A percentile compares a stretch with the other conserved stretches of the same genome.
Conservation (phyloP, 768 basidiomycete genomes). For the Leccinum rimulosum region DNA sequence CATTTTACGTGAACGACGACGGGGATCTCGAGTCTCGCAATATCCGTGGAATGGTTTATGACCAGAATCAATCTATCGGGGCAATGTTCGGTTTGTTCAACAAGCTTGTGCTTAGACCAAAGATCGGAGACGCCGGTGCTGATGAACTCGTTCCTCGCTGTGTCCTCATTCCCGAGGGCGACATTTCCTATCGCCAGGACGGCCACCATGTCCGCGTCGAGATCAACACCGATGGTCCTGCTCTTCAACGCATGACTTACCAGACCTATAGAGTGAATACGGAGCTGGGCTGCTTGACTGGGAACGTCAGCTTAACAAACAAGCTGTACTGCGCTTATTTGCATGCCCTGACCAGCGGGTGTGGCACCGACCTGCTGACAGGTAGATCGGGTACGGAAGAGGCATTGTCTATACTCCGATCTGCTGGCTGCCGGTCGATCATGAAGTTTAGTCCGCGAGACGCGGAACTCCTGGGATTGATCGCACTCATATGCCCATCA, state of each 20-base stretch:
- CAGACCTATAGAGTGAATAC: slow-evolving; percentile 32
- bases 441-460: slow-evolving; percentile 32
- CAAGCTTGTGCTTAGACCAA: slow-evolving; percentile 39
- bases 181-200: slow-evolving; percentile 10
- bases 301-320: slow-evolving; percentile 25
- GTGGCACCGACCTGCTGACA: slow-evolving; percentile 44
- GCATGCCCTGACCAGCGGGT: slow-evolving; percentile 44
- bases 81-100: slow-evolving; percentile 44
- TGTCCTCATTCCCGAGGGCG: slow-evolving; percentile 42
- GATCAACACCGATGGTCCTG: background rate
- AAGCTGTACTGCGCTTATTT: slow-evolving; percentile 40
- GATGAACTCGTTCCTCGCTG: slow-evolving; percentile 11
- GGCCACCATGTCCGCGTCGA: slow-evolving; percentile 20
- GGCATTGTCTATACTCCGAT: slow-evolving; percentile 38
- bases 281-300: slow-evolving; percentile 29
- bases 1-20: slow-evolving; percentile 37
- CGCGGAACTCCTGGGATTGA: slow-evolving; percentile 30
- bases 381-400: slow-evolving; percentile 42
- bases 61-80: slow-evolving; percentile 23
- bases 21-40: slow-evolving; percentile 39
- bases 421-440: slow-evolving; percentile 40
- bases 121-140: background rate
- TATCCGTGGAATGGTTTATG: slow-evolving; percentile 36
- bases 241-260: slow-evolving; percentile 14
- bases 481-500: slow-evolving; percentile 34